phyloP scores from a whole-genome alignment of 352 stramenopile genomes.

The Elongisporangium anandrum region DNA sequence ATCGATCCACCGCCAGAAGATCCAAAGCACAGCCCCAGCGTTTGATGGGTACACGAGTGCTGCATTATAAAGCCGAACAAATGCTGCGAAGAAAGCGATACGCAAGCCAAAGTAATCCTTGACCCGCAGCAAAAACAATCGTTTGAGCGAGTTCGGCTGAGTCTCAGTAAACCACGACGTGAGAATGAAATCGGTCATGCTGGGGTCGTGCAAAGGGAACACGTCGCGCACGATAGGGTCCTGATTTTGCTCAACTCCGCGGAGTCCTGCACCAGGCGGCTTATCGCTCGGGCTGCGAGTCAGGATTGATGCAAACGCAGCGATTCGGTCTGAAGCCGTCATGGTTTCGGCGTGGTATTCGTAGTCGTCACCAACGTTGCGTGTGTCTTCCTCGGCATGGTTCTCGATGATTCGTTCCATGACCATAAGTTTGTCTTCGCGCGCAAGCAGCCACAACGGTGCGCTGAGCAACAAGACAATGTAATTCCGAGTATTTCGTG shows the following conservation, averaged over 20 bases:
- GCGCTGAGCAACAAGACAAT: conserved; percentile 54
- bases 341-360: conserved; percentile 50
- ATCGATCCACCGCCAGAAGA: conserved; percentile 52
- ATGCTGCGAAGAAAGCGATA: conserved; percentile 56
- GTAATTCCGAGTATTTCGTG: conserved; percentile 30
- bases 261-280: conserved; percentile 38
- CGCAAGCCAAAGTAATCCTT: conserved; percentile 65
- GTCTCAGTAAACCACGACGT: conserved; percentile 51
- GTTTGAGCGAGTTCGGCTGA: conserved; percentile 19
- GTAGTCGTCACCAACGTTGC: conserved; percentile 47
- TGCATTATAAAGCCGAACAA: conserved; percentile 53
- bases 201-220: conserved; percentile 58
- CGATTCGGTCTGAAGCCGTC: conserved; percentile 40
- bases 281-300: conserved; percentile 39
- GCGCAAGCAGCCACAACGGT: conserved; percentile 46
- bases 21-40: conserved; percentile 37
- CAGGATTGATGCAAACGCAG: conserved; percentile 49
- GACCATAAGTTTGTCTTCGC: conserved; percentile 58
- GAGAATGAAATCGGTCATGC: conserved; percentile 58
- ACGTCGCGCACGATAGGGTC: conserved; percentile 44
- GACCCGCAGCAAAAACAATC: conserved; percentile 45
- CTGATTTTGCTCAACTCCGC: conserved; percentile 47
- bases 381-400: conserved; percentile 48
- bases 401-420: conserved; percentile 62
- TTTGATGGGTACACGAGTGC: conserved; percentile 44